Base-by-base conservation (phyloP, 495 filamentous ascomycete species). In the Hypoxylon rickii region DNA sequence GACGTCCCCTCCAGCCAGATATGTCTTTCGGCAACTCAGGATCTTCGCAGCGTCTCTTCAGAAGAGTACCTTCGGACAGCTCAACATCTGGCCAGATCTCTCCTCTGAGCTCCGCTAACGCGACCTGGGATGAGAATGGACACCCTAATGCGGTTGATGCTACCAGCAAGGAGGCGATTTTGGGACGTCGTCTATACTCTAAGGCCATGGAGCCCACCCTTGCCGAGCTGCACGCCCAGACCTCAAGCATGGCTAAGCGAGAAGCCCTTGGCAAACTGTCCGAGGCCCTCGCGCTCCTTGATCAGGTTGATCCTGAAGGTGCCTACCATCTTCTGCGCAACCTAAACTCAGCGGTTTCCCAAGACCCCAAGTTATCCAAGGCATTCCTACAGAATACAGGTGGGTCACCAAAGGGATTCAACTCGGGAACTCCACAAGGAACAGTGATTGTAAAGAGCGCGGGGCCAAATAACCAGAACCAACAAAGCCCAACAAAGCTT, bases 21-120 rank as follows among this genome's bases (percentile, higher is more conserved):
- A 83, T 92, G 72, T 90, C 84, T 40, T 97, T 93, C 66, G 94
- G 93, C 22, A 97, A 97, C 67, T 85, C 85, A 15, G 89, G 87
- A 1, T 96, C 91, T 0, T 96, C 94, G 11, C 86, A 93, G 42
- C 86, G 91, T 22, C 87, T 92, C 41, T 97, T 96, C 75, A 88
- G 89, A 48, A 85, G 93, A 15, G 91, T 93, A 1, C 77, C 77
- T 1, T 94, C 91, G 6, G 85, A 88, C 58, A 82, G 83, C 53
- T 84, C 79, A 6, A 73, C 71, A 58, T 54, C 71, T 36, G 48
- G 75, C 60, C 63, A 65, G 12, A 37, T 67, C 63, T 44, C 69
- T 67, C 37, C 71, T 62, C 44, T 57, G 59, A 34, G 64, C 63
- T 42, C 74, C 50, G 15, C 65, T 63, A 45, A 79, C 49, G 52